Percentiles rank a stretch among this genome's conserved stretches.
These are phyloP conservation scores for Boletus reticulatus DNA, from an alignment of 768 basidiomycete species.

Conservation along the genomic window DNA sequence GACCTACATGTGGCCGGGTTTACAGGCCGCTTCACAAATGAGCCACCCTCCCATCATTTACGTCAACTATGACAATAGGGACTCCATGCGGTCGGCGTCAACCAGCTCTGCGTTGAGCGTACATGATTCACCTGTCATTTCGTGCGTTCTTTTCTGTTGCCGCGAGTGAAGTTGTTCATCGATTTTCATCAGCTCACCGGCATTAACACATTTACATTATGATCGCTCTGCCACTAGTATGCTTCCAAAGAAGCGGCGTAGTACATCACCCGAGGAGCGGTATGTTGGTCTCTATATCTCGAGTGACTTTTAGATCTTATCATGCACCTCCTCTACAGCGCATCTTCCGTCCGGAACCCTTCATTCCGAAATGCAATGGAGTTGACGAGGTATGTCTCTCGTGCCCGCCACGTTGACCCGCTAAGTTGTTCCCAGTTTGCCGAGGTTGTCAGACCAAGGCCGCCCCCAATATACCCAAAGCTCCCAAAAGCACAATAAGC, in stretches of 20 bases:
- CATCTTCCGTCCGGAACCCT: conserved; percentile 9
- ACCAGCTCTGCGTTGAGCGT: conserved; percentile 28
- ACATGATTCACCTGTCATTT: conserved; percentile 28
- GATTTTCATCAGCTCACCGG: conserved; percentile 26
- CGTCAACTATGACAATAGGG: conserved; percentile 34
- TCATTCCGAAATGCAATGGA: conserved; percentile 21
- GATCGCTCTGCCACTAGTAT: conserved; percentile 29
- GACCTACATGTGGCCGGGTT: conserved; percentile 47
- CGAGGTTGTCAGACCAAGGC: conserved; percentile 21
- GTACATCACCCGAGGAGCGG: conserved; percentile 30
- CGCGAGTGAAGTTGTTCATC: conserved; percentile 12
- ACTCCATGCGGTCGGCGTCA: conserved; percentile 32
- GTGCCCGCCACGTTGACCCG: neutral
- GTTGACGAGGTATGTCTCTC: conserved; percentile 27
- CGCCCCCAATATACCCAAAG: conserved; percentile 8
- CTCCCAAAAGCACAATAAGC: conserved; percentile 13
- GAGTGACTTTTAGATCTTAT: conserved; percentile 9
- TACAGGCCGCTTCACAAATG: conserved; percentile 45
- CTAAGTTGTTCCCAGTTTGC: conserved; percentile 20
- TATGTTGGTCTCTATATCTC: conserved; percentile 14
- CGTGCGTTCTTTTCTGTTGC: conserved; percentile 28
- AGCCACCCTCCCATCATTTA: conserved; percentile 38
- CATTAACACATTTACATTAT: conserved; percentile 23
- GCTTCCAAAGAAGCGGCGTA: conserved; percentile 33
- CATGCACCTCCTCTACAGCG: conserved; percentile 7